These are phyloP conservation scores for Pogostemon cablin DNA, from an alignment of 257 asterid genomes.

Conservation along the genomic window DNA sequence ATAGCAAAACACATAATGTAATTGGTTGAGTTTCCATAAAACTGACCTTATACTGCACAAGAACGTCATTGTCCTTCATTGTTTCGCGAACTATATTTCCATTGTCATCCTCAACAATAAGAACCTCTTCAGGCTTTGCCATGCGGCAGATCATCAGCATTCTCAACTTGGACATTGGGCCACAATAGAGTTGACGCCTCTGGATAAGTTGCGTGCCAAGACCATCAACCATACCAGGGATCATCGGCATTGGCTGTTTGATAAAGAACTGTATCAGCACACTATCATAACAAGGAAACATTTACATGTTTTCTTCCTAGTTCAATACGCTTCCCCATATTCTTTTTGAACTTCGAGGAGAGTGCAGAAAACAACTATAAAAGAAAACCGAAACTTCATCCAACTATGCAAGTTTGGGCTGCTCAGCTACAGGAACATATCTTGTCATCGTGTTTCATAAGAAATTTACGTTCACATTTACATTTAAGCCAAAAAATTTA, in stretches of 20 bases:
- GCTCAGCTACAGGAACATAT: background rate
- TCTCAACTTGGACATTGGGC: slow-evolving; percentile 88
- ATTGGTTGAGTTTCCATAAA: background rate
- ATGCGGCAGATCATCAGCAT: slow-evolving; percentile 86
- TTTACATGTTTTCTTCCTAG: slow-evolving; percentile 2
- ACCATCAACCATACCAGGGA: slow-evolving; percentile 67
- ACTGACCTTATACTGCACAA: slow-evolving; percentile 83
- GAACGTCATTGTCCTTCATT: slow-evolving; percentile 92
- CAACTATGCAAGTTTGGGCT: background rate
- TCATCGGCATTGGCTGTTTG: slow-evolving; percentile 52
- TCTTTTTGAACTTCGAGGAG: background rate
- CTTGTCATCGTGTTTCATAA: background rate
- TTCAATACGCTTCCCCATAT: slow-evolving; percentile 19
- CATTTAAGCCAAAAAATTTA: background rate
- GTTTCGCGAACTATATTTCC: slow-evolving; percentile 96
- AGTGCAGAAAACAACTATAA: background rate
- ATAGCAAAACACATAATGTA: slow-evolving; percentile 24
- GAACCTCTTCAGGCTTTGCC: slow-evolving; percentile 98
- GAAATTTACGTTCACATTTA: background rate
- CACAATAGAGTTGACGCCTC: slow-evolving; percentile 77
- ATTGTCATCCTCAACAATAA: slow-evolving; percentile 91
- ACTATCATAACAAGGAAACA: slow-evolving; percentile 2
- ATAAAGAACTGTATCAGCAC: slow-evolving; percentile 31
- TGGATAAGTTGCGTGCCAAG: slow-evolving; percentile 68
- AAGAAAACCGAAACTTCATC: background rate